Evolutionary conservation across 805 yeast species (phyloP), one percentile per base, ranked within the genome.

Genomic region (Myxozyma monticola): DNA sequence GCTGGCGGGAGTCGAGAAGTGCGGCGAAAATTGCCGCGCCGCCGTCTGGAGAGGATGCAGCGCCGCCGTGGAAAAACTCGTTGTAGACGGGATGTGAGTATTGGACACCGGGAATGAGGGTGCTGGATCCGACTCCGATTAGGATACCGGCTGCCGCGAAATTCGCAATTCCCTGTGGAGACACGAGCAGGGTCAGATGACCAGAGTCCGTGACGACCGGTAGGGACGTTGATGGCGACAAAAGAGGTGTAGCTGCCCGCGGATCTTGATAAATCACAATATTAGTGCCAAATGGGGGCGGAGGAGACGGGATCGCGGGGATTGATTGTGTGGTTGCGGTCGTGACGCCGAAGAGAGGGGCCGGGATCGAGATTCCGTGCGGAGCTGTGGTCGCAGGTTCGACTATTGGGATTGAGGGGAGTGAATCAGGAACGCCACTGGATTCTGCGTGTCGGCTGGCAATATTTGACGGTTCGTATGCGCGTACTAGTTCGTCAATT

Each of bases 181-280:
- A 46, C 20, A 54, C 31, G 21, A 54, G 47, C 8, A 54, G 36
- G 8, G 59, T 57, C 15, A 54, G 49, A n/a, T 43, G 45, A n/a
- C 59, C 59, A 21, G 50, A 35, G 22, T 34, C 15, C 5, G 59
- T 51, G 25, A 40, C 29, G 17, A 54, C 56, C 5, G 59, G 49
- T 8, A 47, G 25, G 10, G 59, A 21, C 12, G 47, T 45, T 10
- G 26, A 4, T 7, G 52, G 53, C 15, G 49, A 42, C 4, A 51
- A 30, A 4, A 54, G 38, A 3, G 57, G 59, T 8, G 45, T 17
- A 3, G 48, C 28, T 0, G 51, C 51, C 26, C 36, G 53, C 14
- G 59, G 53, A 29, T 51, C 57, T 43, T 54, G 59, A 26, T 54
- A 54, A 5, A 54, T 9, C 2, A 54, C 50, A 21, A 54, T 42